Conservation (phyloP, 176 grass and related monocot genomes). For the Oryza meridionalis region DNA sequence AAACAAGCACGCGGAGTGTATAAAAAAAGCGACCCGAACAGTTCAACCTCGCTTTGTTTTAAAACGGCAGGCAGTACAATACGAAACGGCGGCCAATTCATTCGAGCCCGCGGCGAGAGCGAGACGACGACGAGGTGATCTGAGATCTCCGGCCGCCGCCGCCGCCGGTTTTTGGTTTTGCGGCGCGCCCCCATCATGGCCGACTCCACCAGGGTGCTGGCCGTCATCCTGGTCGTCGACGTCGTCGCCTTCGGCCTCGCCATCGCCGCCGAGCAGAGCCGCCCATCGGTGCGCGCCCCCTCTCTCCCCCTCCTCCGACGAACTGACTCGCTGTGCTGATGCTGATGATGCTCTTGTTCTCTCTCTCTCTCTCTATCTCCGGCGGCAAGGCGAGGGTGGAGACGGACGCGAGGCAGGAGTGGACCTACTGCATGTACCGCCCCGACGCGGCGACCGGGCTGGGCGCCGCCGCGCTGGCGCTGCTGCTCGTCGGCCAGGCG, state of each 20-base stretch:
- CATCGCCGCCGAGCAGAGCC: constrained; percentile 77
- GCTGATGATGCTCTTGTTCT: background rate
- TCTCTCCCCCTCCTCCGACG: background rate
- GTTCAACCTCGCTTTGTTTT: no score
- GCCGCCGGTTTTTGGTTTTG: background rate
- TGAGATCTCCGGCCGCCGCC: background rate
- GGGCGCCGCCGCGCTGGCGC: constrained; percentile 63
- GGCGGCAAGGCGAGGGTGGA: constrained; percentile 59
- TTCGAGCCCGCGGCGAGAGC: no score
- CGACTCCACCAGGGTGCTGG: constrained; percentile 50
- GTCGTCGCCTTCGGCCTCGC: constrained; percentile 77
- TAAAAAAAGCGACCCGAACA: no score
- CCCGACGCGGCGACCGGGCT: constrained; percentile 73
- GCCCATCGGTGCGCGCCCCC: constrained; percentile 49
- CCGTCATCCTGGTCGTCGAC: constrained; percentile 59
- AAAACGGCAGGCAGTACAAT: no score
- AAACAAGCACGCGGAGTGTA: no score
- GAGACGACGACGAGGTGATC: no score
- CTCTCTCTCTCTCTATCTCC: background rate
- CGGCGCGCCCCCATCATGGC: constrained; percentile 49
- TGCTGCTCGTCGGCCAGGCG: constrained; percentile 74
- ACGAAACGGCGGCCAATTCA: no score
- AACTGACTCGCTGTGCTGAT: background rate
- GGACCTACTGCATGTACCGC: constrained; percentile 80
- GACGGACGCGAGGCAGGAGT: constrained; percentile 65